Evolutionary conservation across 2,329 filamentous ascomycete species (phyloP).

Genomic region (Ophiostoma novo-ulmi): DNA sequence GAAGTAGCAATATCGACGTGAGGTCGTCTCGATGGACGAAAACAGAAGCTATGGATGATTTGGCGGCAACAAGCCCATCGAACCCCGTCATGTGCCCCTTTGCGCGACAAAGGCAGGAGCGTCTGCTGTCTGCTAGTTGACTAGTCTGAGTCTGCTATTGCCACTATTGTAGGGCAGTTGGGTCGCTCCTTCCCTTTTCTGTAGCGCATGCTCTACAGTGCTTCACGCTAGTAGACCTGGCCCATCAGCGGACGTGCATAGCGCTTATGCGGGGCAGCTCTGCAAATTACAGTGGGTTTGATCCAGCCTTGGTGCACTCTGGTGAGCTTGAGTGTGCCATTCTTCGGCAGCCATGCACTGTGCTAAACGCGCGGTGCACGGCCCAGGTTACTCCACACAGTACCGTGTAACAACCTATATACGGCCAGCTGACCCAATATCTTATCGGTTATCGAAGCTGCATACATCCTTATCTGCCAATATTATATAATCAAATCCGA

Average conservation of each 20-base stretch:
- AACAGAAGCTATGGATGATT: slow-evolving; percentile 9
- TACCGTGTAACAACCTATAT: background rate
- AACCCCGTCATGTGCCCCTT: slow-evolving; percentile 13
- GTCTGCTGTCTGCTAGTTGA: background rate
- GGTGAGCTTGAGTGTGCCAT: background rate
- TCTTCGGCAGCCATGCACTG: slow-evolving; percentile 4
- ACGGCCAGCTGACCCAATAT: background rate
- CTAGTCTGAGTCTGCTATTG: background rate
- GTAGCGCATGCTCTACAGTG: background rate
- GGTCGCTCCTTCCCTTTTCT: background rate
- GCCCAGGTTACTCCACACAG: background rate
- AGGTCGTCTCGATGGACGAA: slow-evolving; percentile 12
- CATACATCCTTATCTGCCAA: background rate
- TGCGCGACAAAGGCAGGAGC: background rate
- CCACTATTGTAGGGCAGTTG: background rate
- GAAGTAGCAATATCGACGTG: background rate
- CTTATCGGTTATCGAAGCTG: background rate
- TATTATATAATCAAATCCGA: background rate
- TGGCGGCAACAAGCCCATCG: background rate
- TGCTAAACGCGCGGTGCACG: background rate
- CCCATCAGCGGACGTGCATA: slow-evolving; percentile 7
- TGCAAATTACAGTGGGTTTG: slow-evolving; percentile 13
- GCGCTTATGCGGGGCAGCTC: slow-evolving; percentile 17
- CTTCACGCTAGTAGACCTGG: background rate
- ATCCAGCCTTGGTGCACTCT: background rate